Conservation (phyloP, 805 yeast species). For the Saccharomycopsis synnaedendra region DNA sequence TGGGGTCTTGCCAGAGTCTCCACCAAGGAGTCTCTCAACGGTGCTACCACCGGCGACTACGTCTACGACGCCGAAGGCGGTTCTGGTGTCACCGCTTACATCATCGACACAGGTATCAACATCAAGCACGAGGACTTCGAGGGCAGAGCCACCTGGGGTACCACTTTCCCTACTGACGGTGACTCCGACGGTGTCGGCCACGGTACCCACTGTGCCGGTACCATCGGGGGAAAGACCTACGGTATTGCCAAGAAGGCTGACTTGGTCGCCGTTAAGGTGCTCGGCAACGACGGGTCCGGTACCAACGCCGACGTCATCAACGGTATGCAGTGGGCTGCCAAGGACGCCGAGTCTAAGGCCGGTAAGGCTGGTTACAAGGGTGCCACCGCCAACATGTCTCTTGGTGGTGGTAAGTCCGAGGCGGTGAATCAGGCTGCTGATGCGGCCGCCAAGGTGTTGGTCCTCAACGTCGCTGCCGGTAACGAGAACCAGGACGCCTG, state of each 20-base stretch:
- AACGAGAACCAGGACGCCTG: slow-evolving; percentile 51
- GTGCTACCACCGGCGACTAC: slow-evolving; percentile 40
- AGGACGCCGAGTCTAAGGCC: slow-evolving; percentile 32
- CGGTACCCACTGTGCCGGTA: slow-evolving; percentile 60
- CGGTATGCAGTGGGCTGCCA: slow-evolving; percentile 79
- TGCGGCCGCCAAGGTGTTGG: slow-evolving; percentile 45
- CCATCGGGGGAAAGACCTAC: slow-evolving; percentile 44
- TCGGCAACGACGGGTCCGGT: slow-evolving; percentile 48
- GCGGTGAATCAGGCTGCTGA: slow-evolving; percentile 47
- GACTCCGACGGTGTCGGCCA: slow-evolving; percentile 50
- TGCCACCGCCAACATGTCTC: slow-evolving; percentile 51
- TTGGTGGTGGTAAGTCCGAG: slow-evolving; percentile 48
- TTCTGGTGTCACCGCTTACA: slow-evolving; percentile 44
- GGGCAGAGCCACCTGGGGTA: slow-evolving; percentile 54
- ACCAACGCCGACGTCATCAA: slow-evolving; percentile 51
- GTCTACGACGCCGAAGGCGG: slow-evolving; percentile 50
- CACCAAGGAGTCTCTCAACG: slow-evolving; percentile 47
- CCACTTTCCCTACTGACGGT: slow-evolving; percentile 27
- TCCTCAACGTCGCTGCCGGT: slow-evolving; percentile 54
- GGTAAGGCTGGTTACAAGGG: slow-evolving; percentile 45
- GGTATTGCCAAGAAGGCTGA: slow-evolving; percentile 52
- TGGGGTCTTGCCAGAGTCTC: slow-evolving; percentile 68
- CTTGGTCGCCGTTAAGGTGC: slow-evolving; percentile 49
- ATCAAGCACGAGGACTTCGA: slow-evolving; percentile 42
- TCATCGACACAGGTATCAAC: slow-evolving; percentile 46